Base-by-base conservation (phyloP, 2,329 filamentous ascomycete species). In the Fusarium torulosum region DNA sequence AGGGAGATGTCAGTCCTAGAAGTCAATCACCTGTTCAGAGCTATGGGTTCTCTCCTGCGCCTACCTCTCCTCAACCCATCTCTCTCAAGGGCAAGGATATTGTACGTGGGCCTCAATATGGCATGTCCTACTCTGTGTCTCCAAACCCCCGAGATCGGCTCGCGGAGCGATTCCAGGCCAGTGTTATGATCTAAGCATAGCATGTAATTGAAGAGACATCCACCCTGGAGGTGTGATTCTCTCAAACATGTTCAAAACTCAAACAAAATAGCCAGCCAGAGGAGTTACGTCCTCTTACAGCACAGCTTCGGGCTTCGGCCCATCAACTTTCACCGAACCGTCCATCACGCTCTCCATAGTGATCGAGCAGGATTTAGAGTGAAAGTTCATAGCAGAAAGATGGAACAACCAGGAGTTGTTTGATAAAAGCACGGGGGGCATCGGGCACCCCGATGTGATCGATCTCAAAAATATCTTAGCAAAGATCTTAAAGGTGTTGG, bases 1-100 rank as follows among this genome's bases (percentile, higher is more conserved):
- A 69, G 15, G 66, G 61, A 10, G 63, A 70, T 14, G 23, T 68
- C 31, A 70, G 67, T 63, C 67, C 67, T 8, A 57, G 61, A 33
- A 70, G 67, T 11, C 67, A 52, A 11, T 68, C 67, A n/a, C 59
- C 67, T 5, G 63, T 59, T 4, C 63, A 58, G 33, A 51, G n/a
- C 57, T 66, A 54, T 13, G 64, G 46, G 15, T 63, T 59, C 31
- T 46, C 43, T 58, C 31, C 55, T n/a, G 59, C 52, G 10, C 67
- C 66, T 25, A 59, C 49, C 6, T 70, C 73, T 20, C 69, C 72
- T 33, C 53, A 70, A 15, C 56, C 71, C 1, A 49, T 63, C 4
- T 79, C 79, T 7, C 56, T 75, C 33, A 84, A 83, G 73, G 81
- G 82, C 38, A 84, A 83, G 66, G 81, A 82, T 55, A 75, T 79